Conservation (phyloP, 176 grass and related monocot species). For the Alopecurus myosuroides region DNA sequence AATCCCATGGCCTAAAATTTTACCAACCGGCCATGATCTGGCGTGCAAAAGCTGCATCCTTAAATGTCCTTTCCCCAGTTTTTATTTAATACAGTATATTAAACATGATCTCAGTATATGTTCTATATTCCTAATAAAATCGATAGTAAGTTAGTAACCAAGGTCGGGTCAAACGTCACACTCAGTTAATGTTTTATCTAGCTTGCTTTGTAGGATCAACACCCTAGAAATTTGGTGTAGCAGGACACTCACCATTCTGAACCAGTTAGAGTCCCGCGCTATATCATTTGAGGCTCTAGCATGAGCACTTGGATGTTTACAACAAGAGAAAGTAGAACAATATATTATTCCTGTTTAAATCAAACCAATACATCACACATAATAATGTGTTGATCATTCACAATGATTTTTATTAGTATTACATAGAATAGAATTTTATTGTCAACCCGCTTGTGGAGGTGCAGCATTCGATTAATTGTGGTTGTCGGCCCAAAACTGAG, state of each 20-base stretch:
- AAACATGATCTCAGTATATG: too few relatives aligned
- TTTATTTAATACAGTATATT: too few relatives aligned
- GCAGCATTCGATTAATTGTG: neutral
- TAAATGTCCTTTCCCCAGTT: too few relatives aligned
- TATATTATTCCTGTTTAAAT: neutral
- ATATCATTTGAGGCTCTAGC: neutral
- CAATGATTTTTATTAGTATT: too few relatives aligned
- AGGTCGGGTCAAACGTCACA: neutral
- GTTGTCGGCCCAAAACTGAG: neutral
- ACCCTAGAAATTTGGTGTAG: neutral
- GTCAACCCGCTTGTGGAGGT: neutral
- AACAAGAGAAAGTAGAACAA: neutral
- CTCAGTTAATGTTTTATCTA: neutral
- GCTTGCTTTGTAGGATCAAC: neutral
- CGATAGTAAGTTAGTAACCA: too few relatives aligned
- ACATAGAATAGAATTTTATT: neutral
- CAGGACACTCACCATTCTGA: neutral
- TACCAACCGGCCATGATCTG: too few relatives aligned
- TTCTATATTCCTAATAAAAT: too few relatives aligned
- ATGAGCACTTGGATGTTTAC: neutral
- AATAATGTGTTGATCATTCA: neutral
- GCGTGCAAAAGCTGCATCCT: too few relatives aligned
- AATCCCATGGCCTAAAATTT: too few relatives aligned
- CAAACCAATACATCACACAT: neutral
- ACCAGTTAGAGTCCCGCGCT: neutral